Evolutionary conservation across 176 grass and related monocot species (phyloP).

Genomic region (Poa pratensis): DNA sequence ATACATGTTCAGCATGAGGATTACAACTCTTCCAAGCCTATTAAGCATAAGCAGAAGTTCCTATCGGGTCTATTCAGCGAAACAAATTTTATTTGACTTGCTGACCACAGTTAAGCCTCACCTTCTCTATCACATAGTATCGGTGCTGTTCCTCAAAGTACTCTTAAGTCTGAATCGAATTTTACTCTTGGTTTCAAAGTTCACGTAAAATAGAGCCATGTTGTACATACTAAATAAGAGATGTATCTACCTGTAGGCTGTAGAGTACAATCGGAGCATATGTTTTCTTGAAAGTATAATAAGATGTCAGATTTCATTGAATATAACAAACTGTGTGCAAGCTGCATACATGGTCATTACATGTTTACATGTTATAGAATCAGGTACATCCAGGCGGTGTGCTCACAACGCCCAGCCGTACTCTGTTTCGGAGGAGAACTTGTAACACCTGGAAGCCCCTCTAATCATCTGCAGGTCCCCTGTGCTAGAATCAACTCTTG

Average conservation of each 20-base stretch:
- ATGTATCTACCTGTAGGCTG: too few species aligned
- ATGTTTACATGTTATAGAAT: background rate
- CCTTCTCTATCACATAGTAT: constrained; percentile 89
- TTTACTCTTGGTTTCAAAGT: too few species aligned
- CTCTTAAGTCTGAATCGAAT: constrained; percentile 53
- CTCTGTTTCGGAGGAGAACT: background rate
- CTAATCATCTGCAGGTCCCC: background rate
- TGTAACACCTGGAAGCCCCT: constrained; percentile 3
- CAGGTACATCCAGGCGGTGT: background rate
- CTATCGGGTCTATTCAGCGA: background rate
- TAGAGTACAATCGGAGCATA: too few species aligned
- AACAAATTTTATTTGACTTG: background rate
- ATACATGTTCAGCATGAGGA: constrained; percentile 79
- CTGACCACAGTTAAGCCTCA: constrained; percentile 24
- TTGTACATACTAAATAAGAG: too few species aligned
- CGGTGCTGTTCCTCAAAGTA: constrained; percentile 96
- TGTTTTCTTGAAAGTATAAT: background rate
- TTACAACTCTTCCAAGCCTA: constrained; percentile 85
- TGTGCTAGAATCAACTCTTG: background rate
- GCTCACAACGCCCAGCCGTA: background rate
- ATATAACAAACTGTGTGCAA: background rate
- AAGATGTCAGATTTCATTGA: background rate
- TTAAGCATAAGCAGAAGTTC: constrained; percentile 31
- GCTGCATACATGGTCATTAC: background rate
- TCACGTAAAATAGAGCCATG: too few species aligned